These are phyloP conservation scores for Penicillium malachiteum DNA, from an alignment of 495 filamentous ascomycete genomes.

Conservation along the genomic window DNA sequence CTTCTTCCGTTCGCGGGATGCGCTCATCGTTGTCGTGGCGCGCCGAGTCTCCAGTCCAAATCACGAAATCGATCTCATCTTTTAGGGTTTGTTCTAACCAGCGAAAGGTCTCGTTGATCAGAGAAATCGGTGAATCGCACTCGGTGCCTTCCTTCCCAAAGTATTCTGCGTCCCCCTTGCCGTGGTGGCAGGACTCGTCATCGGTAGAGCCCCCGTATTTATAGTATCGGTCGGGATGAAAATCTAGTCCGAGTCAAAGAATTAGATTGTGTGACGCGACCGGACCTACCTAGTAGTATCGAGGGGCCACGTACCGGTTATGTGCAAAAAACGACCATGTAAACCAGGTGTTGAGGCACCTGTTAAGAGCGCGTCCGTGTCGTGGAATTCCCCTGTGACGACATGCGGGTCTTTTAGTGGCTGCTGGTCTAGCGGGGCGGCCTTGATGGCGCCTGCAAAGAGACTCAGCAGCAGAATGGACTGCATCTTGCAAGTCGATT, in stretches of 20 bases:
- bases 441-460: constrained; percentile 13
- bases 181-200: constrained; percentile 72
- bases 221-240: constrained; percentile 89
- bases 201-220: constrained; percentile 68
- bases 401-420: constrained; percentile 8
- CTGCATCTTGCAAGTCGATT: constrained; percentile 16
- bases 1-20: constrained; percentile 68
- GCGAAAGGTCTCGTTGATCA: constrained; percentile 86
- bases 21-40: constrained; percentile 91
- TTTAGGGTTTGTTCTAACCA: constrained; percentile 88
- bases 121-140: constrained; percentile 78
- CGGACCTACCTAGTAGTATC: too few species aligned
- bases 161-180: constrained; percentile 70
- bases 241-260: constrained; percentile 54
- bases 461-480: constrained; percentile 20
- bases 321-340: constrained; percentile 82
- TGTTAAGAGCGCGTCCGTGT: background rate
- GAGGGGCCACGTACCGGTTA: constrained; percentile 67
- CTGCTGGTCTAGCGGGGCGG: constrained; percentile 21
- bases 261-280: background rate
- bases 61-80: constrained; percentile 85
- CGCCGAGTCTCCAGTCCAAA: constrained; percentile 97
- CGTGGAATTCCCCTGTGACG: constrained; percentile 4
- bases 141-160: constrained; percentile 83
- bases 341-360: constrained; percentile 14